These are phyloP conservation scores for Backusella westeae DNA, from an alignment of 192 early-diverging fungal species.

Conservation along the genomic window DNA sequence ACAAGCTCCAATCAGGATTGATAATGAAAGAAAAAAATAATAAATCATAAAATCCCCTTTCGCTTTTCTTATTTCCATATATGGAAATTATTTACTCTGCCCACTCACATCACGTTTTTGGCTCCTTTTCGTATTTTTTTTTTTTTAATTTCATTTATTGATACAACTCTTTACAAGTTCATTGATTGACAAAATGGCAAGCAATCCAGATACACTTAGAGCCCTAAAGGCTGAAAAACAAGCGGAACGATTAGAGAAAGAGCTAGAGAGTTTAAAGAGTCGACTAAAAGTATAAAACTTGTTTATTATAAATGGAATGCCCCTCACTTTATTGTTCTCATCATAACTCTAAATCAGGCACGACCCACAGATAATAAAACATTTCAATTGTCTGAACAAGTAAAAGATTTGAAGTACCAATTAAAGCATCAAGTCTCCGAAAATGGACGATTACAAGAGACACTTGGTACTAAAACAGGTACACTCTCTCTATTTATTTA, in stretches of 20 bases:
- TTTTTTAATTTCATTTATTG: background rate
- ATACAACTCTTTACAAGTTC: background rate
- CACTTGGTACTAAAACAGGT: conserved; percentile 14
- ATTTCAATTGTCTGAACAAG: conserved; percentile 30
- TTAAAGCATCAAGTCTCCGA: conserved; percentile 10
- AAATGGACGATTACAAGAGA: conserved; percentile 21
- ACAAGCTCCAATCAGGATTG: background rate
- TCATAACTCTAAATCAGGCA: background rate
- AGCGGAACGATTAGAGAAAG: conserved; percentile 26
- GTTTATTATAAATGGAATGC: no score
- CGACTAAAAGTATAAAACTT: conserved; percentile 18
- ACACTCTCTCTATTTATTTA: background rate
- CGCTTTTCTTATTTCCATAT: background rate
- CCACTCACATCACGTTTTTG: background rate
- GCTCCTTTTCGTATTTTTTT: background rate
- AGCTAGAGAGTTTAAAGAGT: conserved; percentile 16
- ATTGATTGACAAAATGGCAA: background rate
- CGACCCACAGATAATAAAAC: background rate
- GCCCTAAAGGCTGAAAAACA: conserved; percentile 17
- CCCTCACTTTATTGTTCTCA: background rate
- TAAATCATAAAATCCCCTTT: no score
- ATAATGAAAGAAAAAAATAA: background rate
- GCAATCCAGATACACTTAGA: conserved; percentile 4
- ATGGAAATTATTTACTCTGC: background rate
- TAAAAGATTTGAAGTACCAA: conserved; percentile 20